Percentiles rank a stretch among this genome's conserved stretches.
Conservation (phyloP, 345 rosid genomes). For the Eucalyptus leucophloia region DNA sequence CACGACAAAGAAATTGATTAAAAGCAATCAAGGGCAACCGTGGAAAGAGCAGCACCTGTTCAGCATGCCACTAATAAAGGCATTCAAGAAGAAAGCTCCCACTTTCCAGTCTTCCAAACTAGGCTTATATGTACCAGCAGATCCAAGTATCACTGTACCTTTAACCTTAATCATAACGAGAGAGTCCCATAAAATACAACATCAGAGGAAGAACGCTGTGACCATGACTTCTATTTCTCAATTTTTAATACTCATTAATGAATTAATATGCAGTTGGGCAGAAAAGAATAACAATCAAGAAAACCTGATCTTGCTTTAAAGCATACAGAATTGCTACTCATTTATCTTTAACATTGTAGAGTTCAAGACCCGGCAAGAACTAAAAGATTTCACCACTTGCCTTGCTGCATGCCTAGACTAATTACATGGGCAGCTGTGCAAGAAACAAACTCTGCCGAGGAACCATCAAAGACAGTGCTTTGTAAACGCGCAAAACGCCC, state of each 20-base stretch:
- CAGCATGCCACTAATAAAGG: background rate
- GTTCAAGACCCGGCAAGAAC: background rate
- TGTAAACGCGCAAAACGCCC: background rate
- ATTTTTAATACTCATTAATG: background rate
- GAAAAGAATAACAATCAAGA: background rate
- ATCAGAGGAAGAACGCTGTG: background rate
- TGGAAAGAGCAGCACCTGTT: background rate
- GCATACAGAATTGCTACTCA: background rate
- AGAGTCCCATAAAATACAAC: background rate
- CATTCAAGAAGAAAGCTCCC: background rate
- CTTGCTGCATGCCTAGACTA: background rate
- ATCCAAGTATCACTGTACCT: background rate
- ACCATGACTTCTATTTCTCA: background rate
- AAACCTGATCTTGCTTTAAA: background rate
- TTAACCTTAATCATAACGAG: background rate
- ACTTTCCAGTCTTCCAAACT: background rate
- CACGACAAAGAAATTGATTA: background rate
- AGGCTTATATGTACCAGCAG: background rate
- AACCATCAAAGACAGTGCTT: background rate
- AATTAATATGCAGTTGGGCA: background rate
- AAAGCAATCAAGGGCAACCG: background rate
- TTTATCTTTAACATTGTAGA: background rate
- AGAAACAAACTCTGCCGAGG: background rate
- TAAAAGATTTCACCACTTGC: background rate
- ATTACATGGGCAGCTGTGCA: background rate